Conservation (phyloP, 2,329 filamentous ascomycete genomes). For the Pestalotiopsis sp. region DNA sequence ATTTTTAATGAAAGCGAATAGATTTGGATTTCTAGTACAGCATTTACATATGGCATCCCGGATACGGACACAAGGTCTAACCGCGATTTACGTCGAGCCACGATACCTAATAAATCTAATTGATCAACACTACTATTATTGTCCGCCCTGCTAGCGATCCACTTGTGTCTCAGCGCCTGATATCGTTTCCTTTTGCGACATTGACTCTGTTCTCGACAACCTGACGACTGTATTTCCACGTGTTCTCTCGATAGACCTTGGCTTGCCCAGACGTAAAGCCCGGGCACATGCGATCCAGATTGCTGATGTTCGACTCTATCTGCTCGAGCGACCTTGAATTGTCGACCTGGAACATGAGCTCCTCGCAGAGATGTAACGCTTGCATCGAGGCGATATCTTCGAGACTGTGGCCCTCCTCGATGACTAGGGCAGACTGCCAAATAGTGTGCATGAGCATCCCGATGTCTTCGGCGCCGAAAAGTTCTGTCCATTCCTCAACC, state of each 20-base stretch:
- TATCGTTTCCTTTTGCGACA: background rate
- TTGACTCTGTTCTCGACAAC: background rate
- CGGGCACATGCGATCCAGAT: background rate
- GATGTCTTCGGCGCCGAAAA: background rate
- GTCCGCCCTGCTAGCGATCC: no score
- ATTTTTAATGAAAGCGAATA: constrained; percentile 16
- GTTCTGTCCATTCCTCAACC: background rate
- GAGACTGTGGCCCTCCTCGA: background rate
- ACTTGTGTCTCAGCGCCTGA: no score
- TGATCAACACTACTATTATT: background rate
- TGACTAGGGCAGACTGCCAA: background rate
- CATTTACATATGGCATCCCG: background rate
- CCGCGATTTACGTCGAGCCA: background rate
- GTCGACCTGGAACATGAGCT: background rate
- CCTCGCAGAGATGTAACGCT: background rate
- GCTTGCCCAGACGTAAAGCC: background rate
- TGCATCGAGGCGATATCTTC: background rate
- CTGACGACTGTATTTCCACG: background rate
- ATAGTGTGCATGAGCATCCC: background rate
- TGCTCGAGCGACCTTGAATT: background rate
- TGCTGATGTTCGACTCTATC: background rate
- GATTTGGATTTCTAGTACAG: background rate
- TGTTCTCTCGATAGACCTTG: background rate
- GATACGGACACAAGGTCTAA: background rate
- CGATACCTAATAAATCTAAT: background rate